phyloP scores from a whole-genome alignment of 805 yeast genomes.

The Wickerhamia fluorescens region DNA sequence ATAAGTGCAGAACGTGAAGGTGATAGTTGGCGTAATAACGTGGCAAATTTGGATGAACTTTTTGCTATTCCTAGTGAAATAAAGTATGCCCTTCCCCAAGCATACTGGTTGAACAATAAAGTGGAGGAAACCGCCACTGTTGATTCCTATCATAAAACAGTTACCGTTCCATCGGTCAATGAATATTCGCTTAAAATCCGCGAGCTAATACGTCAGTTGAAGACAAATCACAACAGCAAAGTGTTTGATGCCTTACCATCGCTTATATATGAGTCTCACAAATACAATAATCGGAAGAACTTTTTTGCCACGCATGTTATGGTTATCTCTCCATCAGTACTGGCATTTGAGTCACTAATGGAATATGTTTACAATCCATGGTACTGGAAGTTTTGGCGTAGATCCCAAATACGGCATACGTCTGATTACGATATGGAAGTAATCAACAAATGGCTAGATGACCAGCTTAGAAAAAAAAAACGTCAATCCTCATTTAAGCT shows the following conservation, averaged over 20 bases:
- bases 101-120: slow-evolving; percentile 26
- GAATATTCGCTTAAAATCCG: slow-evolving; percentile 7
- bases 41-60: slow-evolving; percentile 22
- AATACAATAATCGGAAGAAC: slow-evolving; percentile 19
- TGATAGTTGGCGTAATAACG: too few species aligned
- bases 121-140: slow-evolving; percentile 6
- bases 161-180: slow-evolving; percentile 9
- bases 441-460: slow-evolving; percentile 42
- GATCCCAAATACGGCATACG: slow-evolving; percentile 13
- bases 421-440: slow-evolving; percentile 53
- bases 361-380: slow-evolving; percentile 21
- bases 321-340: slow-evolving; percentile 48
- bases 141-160: slow-evolving; percentile 6
- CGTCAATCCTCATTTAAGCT: slow-evolving; percentile 13
- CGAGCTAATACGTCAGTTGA: slow-evolving; percentile 5
- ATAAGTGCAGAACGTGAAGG: too few species aligned
- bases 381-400: slow-evolving; percentile 18
- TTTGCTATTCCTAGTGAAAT: slow-evolving; percentile 19
- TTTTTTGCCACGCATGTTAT: slow-evolving; percentile 45
- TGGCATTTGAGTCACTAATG: slow-evolving; percentile 15
- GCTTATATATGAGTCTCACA: slow-evolving; percentile 17
- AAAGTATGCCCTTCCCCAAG: slow-evolving; percentile 26
- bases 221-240: slow-evolving; percentile 1
- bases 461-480: slow-evolving; percentile 25
- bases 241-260: slow-evolving; percentile 11